Evolutionary conservation across 2,329 filamentous ascomycete species (phyloP), one percentile per base, ranked within the genome.

Genomic region (Didymella lethalis): DNA sequence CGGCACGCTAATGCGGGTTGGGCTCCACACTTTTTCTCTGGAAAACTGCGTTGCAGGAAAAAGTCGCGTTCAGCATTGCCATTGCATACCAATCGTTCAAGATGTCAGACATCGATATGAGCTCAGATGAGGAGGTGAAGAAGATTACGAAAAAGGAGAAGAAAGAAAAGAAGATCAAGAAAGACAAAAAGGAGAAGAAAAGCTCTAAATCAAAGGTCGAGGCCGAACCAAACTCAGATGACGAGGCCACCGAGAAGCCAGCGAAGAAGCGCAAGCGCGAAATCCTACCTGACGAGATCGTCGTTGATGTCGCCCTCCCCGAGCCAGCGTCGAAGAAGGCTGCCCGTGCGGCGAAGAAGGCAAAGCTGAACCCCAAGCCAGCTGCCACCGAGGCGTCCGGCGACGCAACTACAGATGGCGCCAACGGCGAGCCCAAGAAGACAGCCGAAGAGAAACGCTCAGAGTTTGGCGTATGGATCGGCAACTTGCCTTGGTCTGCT

Each of bases 321-420:
- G 93, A 98, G 74, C 95, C 95, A 20, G 92, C 92, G 1, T 98
- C 95, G 32, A 99, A 98, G 79, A 96, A 95, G 75, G 93, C 92
- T 62, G 87, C 93, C 67, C 92, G 95, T 75, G 89, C 89, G 62
- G 86, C 96, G 58, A 98, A 97, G 78, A 97, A 97, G 80, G 87
- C 87, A 65, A 91, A 90, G 75, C 73, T 83, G 18, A 68, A 70
- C 18, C 71, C 75, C 36, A 62, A 66, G 20, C 54, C 72, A 7
- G 54, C 67, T 53, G 55, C 53, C 45, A 47, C 46, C 36, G 57
- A 48, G 23, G 57, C 57, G 16, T 58, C 54, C 18, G 36, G 56
- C n/a, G 57, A 49, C 14, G 48, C 69, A 26, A 50, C 59, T n/a
- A 44, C 63, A 26, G 61, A 57, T 44, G 44, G 54, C 32, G 60